phyloP scores from a whole-genome alignment of 768 basidiomycete genomes.

The Postia placenta region DNA sequence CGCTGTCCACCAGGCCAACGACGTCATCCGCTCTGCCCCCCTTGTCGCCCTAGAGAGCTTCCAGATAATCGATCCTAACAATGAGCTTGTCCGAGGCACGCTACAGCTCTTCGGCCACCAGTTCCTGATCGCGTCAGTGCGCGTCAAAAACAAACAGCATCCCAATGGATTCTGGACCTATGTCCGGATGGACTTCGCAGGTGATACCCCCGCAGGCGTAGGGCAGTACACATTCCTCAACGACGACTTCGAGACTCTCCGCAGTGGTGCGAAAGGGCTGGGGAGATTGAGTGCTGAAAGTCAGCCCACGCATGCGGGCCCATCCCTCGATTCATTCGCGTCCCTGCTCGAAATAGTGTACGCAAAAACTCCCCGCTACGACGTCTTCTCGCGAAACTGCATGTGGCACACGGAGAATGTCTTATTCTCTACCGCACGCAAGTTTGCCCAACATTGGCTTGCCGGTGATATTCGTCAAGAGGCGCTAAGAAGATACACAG shows the following conservation, averaged over 20 bases:
- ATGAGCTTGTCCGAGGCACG: neutral
- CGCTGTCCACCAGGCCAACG: neutral
- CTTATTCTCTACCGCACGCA: neutral
- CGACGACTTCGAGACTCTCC: neutral
- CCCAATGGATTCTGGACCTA: neutral
- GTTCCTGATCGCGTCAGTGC: constrained; percentile 2
- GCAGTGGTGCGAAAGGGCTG: neutral
- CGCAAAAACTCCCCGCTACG: neutral
- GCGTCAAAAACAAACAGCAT: neutral
- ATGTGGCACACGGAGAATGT: neutral
- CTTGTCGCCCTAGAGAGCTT: neutral
- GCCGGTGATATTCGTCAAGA: neutral
- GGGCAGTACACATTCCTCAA: neutral
- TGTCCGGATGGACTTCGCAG: constrained; percentile 1
- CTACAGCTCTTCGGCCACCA: neutral
- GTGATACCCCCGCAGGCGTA: neutral
- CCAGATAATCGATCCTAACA: neutral
- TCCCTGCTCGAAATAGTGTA: constrained; percentile 1
- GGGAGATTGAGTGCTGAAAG: neutral
- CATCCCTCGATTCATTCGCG: constrained; percentile 3
- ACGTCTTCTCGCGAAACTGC: constrained; percentile 1
- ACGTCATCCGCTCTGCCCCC: neutral
- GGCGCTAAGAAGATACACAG: neutral
- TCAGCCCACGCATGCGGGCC: neutral
- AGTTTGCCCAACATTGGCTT: constrained; percentile 1